Evolutionary conservation across 768 basidiomycete genomes (phyloP).

Genomic region (Termitomyces sp.): DNA sequence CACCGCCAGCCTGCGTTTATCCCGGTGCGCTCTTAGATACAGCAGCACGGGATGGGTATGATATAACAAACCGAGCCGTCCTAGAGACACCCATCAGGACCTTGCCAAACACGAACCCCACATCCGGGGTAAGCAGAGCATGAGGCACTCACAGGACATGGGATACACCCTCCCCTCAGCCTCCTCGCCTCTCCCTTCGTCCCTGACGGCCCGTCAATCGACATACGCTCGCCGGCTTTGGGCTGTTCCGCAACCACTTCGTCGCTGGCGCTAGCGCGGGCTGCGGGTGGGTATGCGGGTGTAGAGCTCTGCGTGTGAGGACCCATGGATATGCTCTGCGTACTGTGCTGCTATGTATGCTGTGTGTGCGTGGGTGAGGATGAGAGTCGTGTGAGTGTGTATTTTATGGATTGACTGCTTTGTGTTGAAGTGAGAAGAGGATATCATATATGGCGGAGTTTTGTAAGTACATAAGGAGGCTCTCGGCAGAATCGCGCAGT

Average conservation of each 20-base stretch:
- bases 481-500: not conserved
- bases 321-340: not conserved
- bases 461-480: not conserved
- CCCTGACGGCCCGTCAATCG: not conserved
- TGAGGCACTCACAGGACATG: conserved; percentile 9
- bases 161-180: conserved; percentile 11
- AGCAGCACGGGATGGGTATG: conserved; percentile 13
- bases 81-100: not conserved
- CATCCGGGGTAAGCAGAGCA: not conserved
- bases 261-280: not conserved
- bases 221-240: not conserved
- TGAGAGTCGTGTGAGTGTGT: not conserved
- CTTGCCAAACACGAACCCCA: not conserved
- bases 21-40: not conserved
- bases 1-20: not conserved
- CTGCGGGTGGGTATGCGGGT: not conserved
- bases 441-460: not conserved
- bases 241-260: not conserved
- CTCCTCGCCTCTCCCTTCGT: conserved; percentile 7
- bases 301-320: not conserved
- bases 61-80: conserved; percentile 11
- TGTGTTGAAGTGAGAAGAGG: not conserved
- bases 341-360: not conserved
- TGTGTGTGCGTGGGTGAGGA: not conserved
- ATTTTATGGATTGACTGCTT: not conserved